Base-by-base conservation (phyloP, 1,139 yeast species). In the Diutina pseudorugosa region DNA sequence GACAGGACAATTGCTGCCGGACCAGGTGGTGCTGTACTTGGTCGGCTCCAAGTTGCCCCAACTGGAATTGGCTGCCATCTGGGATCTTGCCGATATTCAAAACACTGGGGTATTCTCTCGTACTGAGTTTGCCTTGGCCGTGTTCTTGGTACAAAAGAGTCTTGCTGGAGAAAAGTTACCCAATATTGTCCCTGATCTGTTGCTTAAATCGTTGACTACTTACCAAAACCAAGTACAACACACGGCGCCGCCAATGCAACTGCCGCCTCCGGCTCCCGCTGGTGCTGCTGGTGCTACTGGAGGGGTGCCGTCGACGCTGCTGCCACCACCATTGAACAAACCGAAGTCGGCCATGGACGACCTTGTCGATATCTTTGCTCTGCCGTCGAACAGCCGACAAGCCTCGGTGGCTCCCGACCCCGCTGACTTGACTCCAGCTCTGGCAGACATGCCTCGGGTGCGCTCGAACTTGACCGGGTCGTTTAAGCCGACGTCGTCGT, bases 21-120 rank as follows among this genome's bases (percentile, higher is more conserved):
- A 76, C 56, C 91, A 89, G 58, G 93, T 94, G 47, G 98, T 95
- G 2, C 83, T 86, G 7, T 90, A 91, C 64, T 79, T 94, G 62
- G 82, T 89, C 75, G 85, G 95, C 11, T 91, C 98, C 2, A 87
- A 88, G 57, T 77, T 94, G 55, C 76, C 83, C 50, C 96, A 91
- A 62, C 94, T 88, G 54, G 83, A 81, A 42, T 75, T 94, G 59
- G 98, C 98, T 1, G 73, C 81, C 33, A 82, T 94, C 48, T 94
- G 99, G 99, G 98, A 93, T 66, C 75, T 93, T 61, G 82, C 98
- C 6, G 98, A 94, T 66, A 77, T 90, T 56, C 87, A 88, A 60
- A 89, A 90, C 66, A 81, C 90, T 49, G 98, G 97, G 41, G 77
- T 78, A 51, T 88, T 94, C 62, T 77, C 88, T 45, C 83, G 79